Conservation (phyloP, 202 grass and related monocot species). For the Musa balbisiana region DNA sequence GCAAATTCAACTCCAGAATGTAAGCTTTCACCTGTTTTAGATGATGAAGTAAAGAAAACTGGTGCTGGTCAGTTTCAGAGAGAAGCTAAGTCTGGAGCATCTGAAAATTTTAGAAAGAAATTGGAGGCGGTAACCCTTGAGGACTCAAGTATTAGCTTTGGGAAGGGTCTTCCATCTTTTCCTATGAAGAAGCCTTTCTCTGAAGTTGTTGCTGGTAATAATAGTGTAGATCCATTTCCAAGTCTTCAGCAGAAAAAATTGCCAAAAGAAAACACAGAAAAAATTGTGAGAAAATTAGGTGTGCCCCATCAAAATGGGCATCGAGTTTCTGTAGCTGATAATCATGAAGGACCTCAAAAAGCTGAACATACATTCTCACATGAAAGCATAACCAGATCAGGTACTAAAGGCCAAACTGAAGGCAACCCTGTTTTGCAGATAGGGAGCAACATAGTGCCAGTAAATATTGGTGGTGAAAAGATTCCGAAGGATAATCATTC, state of each 20-base stretch:
- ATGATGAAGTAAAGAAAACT: slow-evolving; percentile 1
- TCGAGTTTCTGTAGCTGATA: slow-evolving; percentile 28
- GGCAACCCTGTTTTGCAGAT: slow-evolving; percentile 64
- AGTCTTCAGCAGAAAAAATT: slow-evolving; percentile 59
- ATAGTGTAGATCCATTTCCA: slow-evolving; percentile 59
- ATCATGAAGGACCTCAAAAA: slow-evolving; percentile 31
- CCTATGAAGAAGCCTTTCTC: slow-evolving; percentile 87
- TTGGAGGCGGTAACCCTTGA: slow-evolving; percentile 31
- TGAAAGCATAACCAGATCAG: slow-evolving; percentile 22
- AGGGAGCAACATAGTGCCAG: slow-evolving; percentile 68
- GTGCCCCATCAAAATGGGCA: slow-evolving; percentile 39
- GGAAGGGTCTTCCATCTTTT: slow-evolving; percentile 84
- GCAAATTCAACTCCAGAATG: slow-evolving; percentile 21
- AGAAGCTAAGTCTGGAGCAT: slow-evolving; percentile 20
- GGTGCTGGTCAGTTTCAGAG: background rate
- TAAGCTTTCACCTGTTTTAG: background rate
- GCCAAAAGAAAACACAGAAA: slow-evolving; percentile 42
- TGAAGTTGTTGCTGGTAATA: slow-evolving; percentile 85
- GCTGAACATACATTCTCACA: slow-evolving; percentile 41
- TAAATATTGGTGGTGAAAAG: slow-evolving; percentile 41
- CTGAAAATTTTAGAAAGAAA: slow-evolving; percentile 46
- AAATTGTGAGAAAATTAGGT: slow-evolving; percentile 31
- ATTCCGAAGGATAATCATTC: slow-evolving; percentile 41
- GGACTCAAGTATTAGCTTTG: slow-evolving; percentile 49
- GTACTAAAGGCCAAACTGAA: slow-evolving; percentile 25